These are phyloP conservation scores for Echeveria elegans DNA, from an alignment of 164 flowering plant species.

Conservation along the genomic window DNA sequence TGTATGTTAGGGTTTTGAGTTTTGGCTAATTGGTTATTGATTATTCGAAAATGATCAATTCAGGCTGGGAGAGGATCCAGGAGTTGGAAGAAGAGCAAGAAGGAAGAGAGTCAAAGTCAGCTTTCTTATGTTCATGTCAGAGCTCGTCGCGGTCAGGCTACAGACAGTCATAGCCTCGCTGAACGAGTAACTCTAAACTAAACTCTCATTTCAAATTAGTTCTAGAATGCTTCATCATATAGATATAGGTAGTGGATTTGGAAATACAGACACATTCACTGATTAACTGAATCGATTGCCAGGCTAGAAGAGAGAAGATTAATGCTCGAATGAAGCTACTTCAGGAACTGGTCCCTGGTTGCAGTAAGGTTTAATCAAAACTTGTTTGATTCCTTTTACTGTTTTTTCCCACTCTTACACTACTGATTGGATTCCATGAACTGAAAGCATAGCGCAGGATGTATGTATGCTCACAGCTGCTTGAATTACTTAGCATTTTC, in stretches of 20 bases:
- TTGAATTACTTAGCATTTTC: background rate
- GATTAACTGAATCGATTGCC: no score
- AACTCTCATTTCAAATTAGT: background rate
- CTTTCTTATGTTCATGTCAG: slow-evolving; percentile 92
- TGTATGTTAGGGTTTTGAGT: background rate
- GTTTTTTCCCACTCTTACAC: background rate
- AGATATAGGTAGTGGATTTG: no score
- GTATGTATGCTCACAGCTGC: no score
- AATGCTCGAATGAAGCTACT: slow-evolving; percentile 90
- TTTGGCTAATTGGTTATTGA: background rate
- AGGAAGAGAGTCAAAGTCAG: slow-evolving; percentile 25
- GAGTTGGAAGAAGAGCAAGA: slow-evolving; percentile 36
- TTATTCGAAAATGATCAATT: background rate
- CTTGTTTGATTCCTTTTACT: background rate
- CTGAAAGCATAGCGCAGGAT: background rate
- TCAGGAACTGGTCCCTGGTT: slow-evolving; percentile 93
- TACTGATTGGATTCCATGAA: background rate
- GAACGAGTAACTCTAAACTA: slow-evolving; percentile 53
- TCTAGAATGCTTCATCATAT: no score
- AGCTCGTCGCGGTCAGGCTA: slow-evolving; percentile 92
- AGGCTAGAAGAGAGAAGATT: slow-evolving; percentile 97
- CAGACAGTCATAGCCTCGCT: slow-evolving; percentile 93
- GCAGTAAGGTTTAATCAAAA: slow-evolving; percentile 55
- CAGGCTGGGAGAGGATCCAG: slow-evolving; percentile 10
- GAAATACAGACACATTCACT: no score